Evolutionary conservation across 352 stramenopile species (phyloP), one percentile per base, ranked within the genome.

Genomic region (Pythium inflatum): DNA sequence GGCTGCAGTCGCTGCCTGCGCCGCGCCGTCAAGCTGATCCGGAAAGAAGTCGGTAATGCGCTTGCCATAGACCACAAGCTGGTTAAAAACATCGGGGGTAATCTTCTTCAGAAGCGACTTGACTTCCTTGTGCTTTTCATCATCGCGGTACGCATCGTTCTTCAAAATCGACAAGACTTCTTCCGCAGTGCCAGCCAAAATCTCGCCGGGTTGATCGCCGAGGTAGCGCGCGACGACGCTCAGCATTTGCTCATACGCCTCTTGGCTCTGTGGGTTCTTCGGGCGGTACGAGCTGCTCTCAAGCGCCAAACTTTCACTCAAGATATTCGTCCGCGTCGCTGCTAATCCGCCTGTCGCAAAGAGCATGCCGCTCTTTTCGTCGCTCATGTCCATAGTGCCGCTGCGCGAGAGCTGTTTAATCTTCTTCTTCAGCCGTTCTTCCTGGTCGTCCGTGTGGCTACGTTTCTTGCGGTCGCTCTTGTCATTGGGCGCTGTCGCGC

Each of bases 151-250:
- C 49, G 79, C 70, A 56, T 98, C 92, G 67, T 93, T 95, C 74
- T 98, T 98, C 13, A 98, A 40, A 56, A 98, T 94, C 33, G 78
- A 82, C 28, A 98, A 79, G 38, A 98, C 82, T 81, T 98, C 95
- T 48, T 98, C 93, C 0, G 91, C 91, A 0, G 94, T 94, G 22
- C 94, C 92, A 0, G 83, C 85, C 62, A 99, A 66, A 38, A 98
- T 93, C 73, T 98, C 95, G 8, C 92, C 81, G 0, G 92, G 92
- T 56, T 98, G 91, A 25, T 92, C 91, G 36, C 93, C 93, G 12
- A 98, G 60, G 31, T 87, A 73, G 33, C 78, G 71, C 36, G 89
- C 82, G 22, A 98, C 84, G 45, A 91, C 76, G 31, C 73, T 74
- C 71, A 98, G 66, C 7, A 98, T 83, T 64, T 93, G 80, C 66